Percentiles rank a stretch among this genome's conserved stretches.
Evolutionary conservation across 202 grass and related monocot species (phyloP).

Genomic region (Carex sylvatica): DNA sequence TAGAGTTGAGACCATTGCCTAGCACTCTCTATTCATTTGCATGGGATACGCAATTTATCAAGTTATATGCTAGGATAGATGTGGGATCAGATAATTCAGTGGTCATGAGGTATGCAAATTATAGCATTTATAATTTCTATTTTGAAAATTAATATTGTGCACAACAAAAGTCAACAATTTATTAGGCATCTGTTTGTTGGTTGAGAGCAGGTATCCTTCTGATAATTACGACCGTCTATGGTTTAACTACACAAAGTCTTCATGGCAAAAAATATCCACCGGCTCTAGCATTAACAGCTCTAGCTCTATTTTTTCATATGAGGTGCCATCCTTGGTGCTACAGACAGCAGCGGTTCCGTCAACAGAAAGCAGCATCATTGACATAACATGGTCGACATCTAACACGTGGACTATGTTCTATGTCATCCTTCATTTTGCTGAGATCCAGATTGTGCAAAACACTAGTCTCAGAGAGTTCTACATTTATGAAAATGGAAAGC

Average conservation of each 20-base stretch:
- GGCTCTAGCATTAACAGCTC: slow-evolving; percentile 7
- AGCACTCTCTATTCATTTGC: slow-evolving; percentile 33
- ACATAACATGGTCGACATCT: background rate
- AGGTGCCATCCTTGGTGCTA: slow-evolving; percentile 37
- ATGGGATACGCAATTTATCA: slow-evolving; percentile 32
- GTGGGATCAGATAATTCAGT: background rate
- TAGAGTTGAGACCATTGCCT: slow-evolving; percentile 46
- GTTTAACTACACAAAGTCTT: background rate
- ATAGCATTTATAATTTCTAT: no score
- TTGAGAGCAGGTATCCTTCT: background rate
- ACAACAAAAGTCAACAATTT: background rate
- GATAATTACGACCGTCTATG: background rate
- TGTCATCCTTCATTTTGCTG: slow-evolving; percentile 30
- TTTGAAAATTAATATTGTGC: background rate
- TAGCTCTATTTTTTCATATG: background rate
- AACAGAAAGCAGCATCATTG: background rate
- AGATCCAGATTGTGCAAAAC: slow-evolving; percentile 16
- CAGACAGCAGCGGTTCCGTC: slow-evolving; percentile 23
- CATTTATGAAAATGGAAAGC: slow-evolving; percentile 20
- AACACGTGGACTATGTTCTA: slow-evolving; percentile 20
- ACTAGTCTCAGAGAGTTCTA: slow-evolving; percentile 36
- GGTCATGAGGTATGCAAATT: slow-evolving; percentile 20
- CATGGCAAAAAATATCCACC: slow-evolving; percentile 24
- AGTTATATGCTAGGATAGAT: background rate
- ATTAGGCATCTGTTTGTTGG: background rate